Conservation (phyloP, 192 early-diverging fungal species). For the Backusella australiensis region DNA sequence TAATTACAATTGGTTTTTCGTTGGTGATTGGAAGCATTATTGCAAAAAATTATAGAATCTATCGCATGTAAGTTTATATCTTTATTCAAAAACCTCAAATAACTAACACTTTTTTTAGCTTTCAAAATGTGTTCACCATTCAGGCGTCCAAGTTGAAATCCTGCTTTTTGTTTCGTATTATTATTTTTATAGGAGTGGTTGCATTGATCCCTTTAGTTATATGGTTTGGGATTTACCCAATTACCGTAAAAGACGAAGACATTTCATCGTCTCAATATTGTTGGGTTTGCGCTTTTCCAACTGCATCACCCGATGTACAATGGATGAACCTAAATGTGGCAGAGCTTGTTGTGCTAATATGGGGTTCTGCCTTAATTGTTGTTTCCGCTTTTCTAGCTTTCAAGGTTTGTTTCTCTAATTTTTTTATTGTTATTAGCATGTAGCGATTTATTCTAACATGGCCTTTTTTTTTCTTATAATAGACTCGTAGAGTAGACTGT, state of each 20-base stretch:
- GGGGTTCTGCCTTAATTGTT: slow-evolving; percentile 13
- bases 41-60: slow-evolving; percentile 50
- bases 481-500: slow-evolving; percentile 40
- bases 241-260: not conserved
- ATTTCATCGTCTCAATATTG: slow-evolving; percentile 4
- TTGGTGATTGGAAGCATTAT: slow-evolving; percentile 48
- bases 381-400: slow-evolving; percentile 36
- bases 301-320: slow-evolving; percentile 6
- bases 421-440: slow-evolving; percentile 9
- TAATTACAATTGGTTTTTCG: slow-evolving; percentile 37
- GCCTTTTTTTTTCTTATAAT: not conserved
- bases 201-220: slow-evolving; percentile 9
- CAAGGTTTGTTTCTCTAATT: slow-evolving; percentile 21
- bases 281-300: slow-evolving; percentile 15
- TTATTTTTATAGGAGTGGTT: slow-evolving; percentile 2
- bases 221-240: slow-evolving; percentile 15
- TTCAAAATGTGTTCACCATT: slow-evolving; percentile 31
- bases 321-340: slow-evolving; percentile 27
- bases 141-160: slow-evolving; percentile 31
- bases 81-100: not conserved
- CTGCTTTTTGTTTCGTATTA: slow-evolving; percentile 12
- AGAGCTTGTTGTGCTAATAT: slow-evolving; percentile 17
- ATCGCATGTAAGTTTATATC: slow-evolving; percentile 24
- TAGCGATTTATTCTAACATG: not conserved
- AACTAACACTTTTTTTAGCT: slow-evolving; percentile 6